phyloP scores from a whole-genome alignment of 2,329 filamentous ascomycete species.

The Microcera coccophila region DNA sequence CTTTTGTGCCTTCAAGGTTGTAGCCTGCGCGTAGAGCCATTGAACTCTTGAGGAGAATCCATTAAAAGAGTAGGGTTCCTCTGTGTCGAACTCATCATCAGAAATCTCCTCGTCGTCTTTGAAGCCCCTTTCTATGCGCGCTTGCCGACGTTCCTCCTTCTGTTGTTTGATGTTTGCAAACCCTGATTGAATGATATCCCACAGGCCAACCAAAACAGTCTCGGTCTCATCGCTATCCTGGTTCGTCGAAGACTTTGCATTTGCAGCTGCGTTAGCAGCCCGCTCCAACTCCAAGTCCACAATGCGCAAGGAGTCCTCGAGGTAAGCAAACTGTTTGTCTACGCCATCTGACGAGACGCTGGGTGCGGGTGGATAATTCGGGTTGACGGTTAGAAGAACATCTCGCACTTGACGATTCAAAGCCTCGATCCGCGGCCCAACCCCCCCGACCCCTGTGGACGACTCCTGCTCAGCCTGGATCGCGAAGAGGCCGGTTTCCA shows the following conservation, averaged over 20 bases:
- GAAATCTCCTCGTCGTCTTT: conserved; percentile 55
- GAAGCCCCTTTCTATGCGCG: conserved; percentile 54
- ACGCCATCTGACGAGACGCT: conserved; percentile 53
- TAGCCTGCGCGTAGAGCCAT: conserved; percentile 72
- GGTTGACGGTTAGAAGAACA: conserved; percentile 48
- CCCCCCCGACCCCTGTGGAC: conserved; percentile 27
- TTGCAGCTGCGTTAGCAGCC: conserved; percentile 23
- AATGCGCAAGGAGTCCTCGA: conserved; percentile 57
- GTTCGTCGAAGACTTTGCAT: conserved; percentile 25
- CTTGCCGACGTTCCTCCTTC: conserved; percentile 50
- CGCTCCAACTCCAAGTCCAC: conserved; percentile 44
- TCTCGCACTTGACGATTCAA: conserved; percentile 63
- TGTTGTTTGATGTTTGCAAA: conserved; percentile 53
- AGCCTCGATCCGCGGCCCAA: conserved; percentile 53
- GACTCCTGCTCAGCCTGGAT: conserved; percentile 57
- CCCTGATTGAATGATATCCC: conserved; percentile 51
- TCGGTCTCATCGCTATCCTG: conserved; percentile 51
- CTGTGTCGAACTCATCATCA: conserved; percentile 55
- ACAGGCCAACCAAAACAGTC: conserved; percentile 49
- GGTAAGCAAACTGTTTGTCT: conserved; percentile 64
- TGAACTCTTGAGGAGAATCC: conserved; percentile 78
- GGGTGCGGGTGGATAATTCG: conserved; percentile 56
- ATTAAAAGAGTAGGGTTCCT: conserved; percentile 65
- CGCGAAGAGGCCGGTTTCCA: conserved; percentile 61
- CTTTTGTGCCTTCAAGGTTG: conserved; percentile 79